Percentiles rank a stretch among this genome's conserved stretches.
Evolutionary conservation across 345 rosid species (phyloP).

Genomic region (Stellera chamaejasme): DNA sequence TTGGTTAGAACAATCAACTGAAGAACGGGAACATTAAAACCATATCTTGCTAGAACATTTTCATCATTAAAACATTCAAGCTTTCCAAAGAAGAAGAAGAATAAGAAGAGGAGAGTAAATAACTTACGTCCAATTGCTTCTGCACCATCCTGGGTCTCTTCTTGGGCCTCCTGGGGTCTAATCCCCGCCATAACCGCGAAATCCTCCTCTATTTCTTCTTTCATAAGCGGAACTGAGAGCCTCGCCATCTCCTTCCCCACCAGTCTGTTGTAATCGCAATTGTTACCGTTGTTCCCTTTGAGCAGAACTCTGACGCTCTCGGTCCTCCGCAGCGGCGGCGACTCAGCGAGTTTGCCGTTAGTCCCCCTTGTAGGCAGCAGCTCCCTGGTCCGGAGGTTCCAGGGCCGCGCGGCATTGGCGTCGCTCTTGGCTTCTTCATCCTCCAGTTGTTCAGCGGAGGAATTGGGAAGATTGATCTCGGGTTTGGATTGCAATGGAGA

Average conservation of each 20-base stretch:
- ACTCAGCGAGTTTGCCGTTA: slow-evolving; percentile 12
- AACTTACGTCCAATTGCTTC: slow-evolving; percentile 57
- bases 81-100: not conserved
- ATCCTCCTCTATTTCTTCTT: slow-evolving; percentile 64
- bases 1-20: too few relatives aligned
- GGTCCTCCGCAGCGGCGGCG: slow-evolving; percentile 12
- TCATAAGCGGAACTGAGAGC: slow-evolving; percentile 42
- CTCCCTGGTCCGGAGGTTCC: slow-evolving; percentile 76
- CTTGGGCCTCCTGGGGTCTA: slow-evolving; percentile 60
- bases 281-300: slow-evolving; percentile 4
- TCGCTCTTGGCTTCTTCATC: slow-evolving; percentile 13
- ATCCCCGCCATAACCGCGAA: slow-evolving; percentile 36
- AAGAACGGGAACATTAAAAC: too few relatives aligned
- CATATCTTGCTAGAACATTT: too few relatives aligned
- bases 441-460: not conserved
- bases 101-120: not conserved
- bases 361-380: slow-evolving; percentile 5
- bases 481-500: slow-evolving; percentile 8
- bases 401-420: slow-evolving; percentile 29
- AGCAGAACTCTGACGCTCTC: slow-evolving; percentile 12
- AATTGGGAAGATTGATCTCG: slow-evolving; percentile 1
- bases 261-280: too few relatives aligned
- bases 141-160: slow-evolving; percentile 52
- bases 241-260: slow-evolving; percentile 28
- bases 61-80: not conserved